Percentiles rank a stretch among this genome's conserved stretches.
phyloP scores from a whole-genome alignment of 192 early-diverging fungal genomes.

The Umbelopsis ramanniana region DNA sequence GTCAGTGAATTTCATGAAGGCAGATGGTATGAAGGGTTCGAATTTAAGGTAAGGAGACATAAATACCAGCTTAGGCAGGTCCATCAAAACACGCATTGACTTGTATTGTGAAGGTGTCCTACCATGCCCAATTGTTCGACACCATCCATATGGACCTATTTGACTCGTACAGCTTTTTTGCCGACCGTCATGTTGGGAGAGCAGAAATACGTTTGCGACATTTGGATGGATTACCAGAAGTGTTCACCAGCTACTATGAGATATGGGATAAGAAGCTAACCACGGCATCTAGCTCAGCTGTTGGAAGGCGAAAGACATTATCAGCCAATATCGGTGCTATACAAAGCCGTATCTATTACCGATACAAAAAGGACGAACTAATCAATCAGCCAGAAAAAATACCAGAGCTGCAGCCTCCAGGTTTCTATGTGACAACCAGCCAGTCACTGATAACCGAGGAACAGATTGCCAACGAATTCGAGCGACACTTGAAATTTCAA shows the following conservation, averaged over 20 bases:
- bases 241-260: conserved; percentile 75
- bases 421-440: conserved; percentile 5
- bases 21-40: conserved; percentile 77
- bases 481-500: conserved; percentile 24
- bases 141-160: conserved; percentile 74
- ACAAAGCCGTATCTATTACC: conserved; percentile 71
- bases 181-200: conserved; percentile 70
- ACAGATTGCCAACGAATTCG: conserved; percentile 8
- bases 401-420: neutral
- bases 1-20: conserved; percentile 61
- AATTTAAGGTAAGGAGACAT: conserved; percentile 43
- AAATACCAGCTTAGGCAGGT: neutral
- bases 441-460: neutral
- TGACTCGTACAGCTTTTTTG: conserved; percentile 60
- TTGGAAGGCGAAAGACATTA: conserved; percentile 33
- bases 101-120: conserved; percentile 47
- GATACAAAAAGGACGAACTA: conserved; percentile 48
- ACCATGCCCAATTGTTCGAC: conserved; percentile 79
- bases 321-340: conserved; percentile 70
- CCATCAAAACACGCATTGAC: neutral
- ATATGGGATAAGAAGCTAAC: conserved; percentile 76
- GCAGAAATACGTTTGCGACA: conserved; percentile 68
- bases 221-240: conserved; percentile 70
- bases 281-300: conserved; percentile 61
- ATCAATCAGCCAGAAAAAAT: neutral